Evolutionary conservation across 169 alveolate species (phyloP), one percentile per base, ranked within the genome.

Genomic region (Babesia bovis): DNA sequence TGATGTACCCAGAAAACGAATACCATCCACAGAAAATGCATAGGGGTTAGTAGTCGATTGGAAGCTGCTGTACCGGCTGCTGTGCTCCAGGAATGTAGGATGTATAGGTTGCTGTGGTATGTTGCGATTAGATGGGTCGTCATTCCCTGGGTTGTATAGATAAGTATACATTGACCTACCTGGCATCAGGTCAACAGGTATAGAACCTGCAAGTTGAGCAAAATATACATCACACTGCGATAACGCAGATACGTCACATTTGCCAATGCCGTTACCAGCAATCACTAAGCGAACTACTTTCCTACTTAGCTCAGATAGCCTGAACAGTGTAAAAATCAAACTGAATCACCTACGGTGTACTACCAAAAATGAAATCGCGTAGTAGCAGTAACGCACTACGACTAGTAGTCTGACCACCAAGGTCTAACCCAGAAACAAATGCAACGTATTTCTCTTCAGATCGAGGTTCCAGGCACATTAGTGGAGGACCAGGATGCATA

Each of bases 11-110:
- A 81, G 66, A 52, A 81, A 71, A 23, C 88, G 41, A 12, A 81
- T 73, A 42, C 84, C 88, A 45, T 81, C 88, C 15, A 71, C 71
- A 4, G 83, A 38, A 41, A 81, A 81, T 67, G 65, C 53, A 60
- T 81, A 71, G 32, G 88, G 88, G 81, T 81, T 81, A 0, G 88
- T 81, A 26, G 84, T 71, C 19, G 88, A 81, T 35, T 66, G 66
- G 57, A 81, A 81, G 13, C 81, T 71, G 5, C 74, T 73, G 32
- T 70, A 71, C 12, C 88, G 67, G 33, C 26, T 70, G 52, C 84
- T 65, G 66, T 81, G 77, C 30, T 81, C 88, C 42, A 81, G 60
- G 49, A 81, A 72, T 35, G 53, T 40, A 26, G 88, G 88, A 55
- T 65, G 67, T 1, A 81, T 81, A 17, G 76, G 77, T 38, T 81